Conservation (phyloP, 306 rosid species). For the Rosa chinensis region DNA sequence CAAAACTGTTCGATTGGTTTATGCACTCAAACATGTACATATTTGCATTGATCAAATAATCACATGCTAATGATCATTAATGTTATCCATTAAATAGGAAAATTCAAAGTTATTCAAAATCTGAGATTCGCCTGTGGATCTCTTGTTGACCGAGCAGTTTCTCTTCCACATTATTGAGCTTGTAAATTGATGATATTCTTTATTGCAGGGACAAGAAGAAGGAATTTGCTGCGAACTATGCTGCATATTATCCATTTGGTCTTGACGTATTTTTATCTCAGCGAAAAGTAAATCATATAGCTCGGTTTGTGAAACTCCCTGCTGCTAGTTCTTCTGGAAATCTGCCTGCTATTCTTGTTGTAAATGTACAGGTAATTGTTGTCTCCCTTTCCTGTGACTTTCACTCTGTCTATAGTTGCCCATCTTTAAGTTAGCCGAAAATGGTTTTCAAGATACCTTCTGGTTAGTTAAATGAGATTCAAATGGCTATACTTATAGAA, state of each 20-base stretch:
- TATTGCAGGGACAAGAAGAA: slow-evolving; percentile 87
- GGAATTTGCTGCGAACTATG: slow-evolving; percentile 63
- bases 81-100: not conserved
- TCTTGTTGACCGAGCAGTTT: not conserved
- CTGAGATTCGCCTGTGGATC: slow-evolving; percentile 6
- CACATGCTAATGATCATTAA: not conserved
- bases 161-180: slow-evolving; percentile 15
- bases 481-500: not conserved
- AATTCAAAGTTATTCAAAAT: not conserved
- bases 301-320: slow-evolving; percentile 84
- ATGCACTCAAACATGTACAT: slow-evolving; percentile 7
- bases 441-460: not conserved
- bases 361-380: slow-evolving; percentile 82
- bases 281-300: slow-evolving; percentile 76
- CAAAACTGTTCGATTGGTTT: slow-evolving; percentile 19
- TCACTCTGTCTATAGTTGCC: not conserved
- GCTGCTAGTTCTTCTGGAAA: slow-evolving; percentile 46
- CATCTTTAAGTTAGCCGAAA: not conserved
- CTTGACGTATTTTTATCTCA: slow-evolving; percentile 91
- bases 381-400: not conserved
- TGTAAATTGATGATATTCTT: slow-evolving; percentile 23
- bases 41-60: not conserved
- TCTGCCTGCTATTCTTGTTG: slow-evolving; percentile 83
- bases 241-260: slow-evolving; percentile 96
- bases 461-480: not conserved